Conservation (phyloP, 345 rosid genomes). For the Camelina neglecta region DNA sequence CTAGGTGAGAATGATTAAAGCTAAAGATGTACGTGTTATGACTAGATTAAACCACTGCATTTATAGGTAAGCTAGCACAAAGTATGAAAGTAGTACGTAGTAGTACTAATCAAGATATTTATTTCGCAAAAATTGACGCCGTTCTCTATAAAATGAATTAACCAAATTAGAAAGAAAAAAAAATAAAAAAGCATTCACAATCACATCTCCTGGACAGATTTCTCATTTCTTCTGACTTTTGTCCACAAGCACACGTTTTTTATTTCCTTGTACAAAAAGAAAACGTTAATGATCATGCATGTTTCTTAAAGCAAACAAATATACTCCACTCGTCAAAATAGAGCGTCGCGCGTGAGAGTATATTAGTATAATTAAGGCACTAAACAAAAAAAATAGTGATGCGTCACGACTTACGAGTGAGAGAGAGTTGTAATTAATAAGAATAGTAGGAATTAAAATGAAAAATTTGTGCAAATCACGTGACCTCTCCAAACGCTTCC, state of each 20-base stretch:
- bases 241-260: slow-evolving; percentile 33
- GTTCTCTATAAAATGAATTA: slow-evolving; percentile 17
- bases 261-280: slow-evolving; percentile 15
- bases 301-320: background rate
- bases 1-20: slow-evolving; percentile 29
- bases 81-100: background rate
- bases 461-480: slow-evolving; percentile 36
- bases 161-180: background rate
- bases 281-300: slow-evolving; percentile 36
- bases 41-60: background rate
- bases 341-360: slow-evolving; percentile 39
- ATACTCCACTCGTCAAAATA: slow-evolving; percentile 20
- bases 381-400: slow-evolving; percentile 3
- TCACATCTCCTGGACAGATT: slow-evolving; percentile 24
- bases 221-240: background rate
- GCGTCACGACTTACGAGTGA: slow-evolving; percentile 28
- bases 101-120: background rate
- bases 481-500: slow-evolving; percentile 35
- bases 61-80: background rate
- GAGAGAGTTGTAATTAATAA: slow-evolving; percentile 31
- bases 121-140: slow-evolving; percentile 28
- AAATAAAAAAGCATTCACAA: background rate
- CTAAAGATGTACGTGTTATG: slow-evolving; percentile 1
- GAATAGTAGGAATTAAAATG: background rate
- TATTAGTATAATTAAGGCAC: background rate